A percentile compares a stretch with the other conserved stretches of the same genome.
These are phyloP conservation scores for Cladosporium sp. DNA, from an alignment of 2,329 filamentous ascomycete species.

Conservation along the genomic window DNA sequence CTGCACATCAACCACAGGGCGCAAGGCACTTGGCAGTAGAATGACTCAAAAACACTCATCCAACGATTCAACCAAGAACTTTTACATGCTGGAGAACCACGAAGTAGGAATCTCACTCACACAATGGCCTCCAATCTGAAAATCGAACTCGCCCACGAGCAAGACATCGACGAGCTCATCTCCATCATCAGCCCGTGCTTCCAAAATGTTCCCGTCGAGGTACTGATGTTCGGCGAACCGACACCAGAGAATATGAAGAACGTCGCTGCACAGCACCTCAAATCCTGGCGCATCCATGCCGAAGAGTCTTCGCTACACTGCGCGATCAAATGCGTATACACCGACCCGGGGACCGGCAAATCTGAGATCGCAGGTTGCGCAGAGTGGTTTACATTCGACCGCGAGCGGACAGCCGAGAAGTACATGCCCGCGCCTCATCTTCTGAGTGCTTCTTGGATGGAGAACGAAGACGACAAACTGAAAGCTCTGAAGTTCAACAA, in stretches of 20 bases:
- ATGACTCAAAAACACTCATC: conserved; percentile 5
- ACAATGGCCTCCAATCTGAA: conserved; percentile 23
- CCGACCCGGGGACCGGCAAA: conserved; percentile 22
- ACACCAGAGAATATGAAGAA: conserved; percentile 22
- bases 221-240: conserved; percentile 23
- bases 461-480: conserved; percentile 16
- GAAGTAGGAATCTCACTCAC: background rate
- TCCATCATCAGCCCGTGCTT: conserved; percentile 26
- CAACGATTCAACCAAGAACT: background rate
- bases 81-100: too few species aligned
- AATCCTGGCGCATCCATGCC: conserved; percentile 27
- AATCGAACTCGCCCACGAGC: conserved; percentile 26
- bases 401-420: conserved; percentile 20
- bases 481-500: conserved; percentile 13
- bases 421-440: conserved; percentile 21
- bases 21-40: background rate
- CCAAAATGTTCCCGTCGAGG: conserved; percentile 19
- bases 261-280: conserved; percentile 24
- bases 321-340: conserved; percentile 28
- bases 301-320: conserved; percentile 16
- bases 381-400: conserved; percentile 29
- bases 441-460: conserved; percentile 24
- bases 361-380: conserved; percentile 26
- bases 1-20: background rate
- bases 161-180: conserved; percentile 28